These are phyloP conservation scores for Boletus huronensis DNA, from an alignment of 768 basidiomycete genomes.

Conservation along the genomic window DNA sequence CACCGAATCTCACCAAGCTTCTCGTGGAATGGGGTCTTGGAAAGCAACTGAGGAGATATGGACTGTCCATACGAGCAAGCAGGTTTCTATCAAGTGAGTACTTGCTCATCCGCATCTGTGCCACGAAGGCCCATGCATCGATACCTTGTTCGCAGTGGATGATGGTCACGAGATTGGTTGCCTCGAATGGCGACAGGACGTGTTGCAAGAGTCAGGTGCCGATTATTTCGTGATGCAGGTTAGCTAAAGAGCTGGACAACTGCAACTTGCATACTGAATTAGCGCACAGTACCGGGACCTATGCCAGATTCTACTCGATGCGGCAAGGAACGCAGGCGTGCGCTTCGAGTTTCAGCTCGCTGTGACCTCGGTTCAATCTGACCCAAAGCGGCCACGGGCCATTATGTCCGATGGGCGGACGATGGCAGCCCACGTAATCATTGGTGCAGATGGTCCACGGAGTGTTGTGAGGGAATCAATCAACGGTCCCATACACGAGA, in stretches of 20 bases:
- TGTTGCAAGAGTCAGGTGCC: constrained; percentile 49
- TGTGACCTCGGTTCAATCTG: constrained; percentile 34
- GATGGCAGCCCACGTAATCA: constrained; percentile 49
- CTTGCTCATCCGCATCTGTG: not conserved
- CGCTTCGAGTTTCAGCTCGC: constrained; percentile 44
- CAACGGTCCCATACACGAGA: constrained; percentile 30
- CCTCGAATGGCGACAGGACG: constrained; percentile 46
- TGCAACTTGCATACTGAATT: not conserved
- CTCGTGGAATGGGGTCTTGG: constrained; percentile 55
- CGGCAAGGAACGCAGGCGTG: constrained; percentile 48
- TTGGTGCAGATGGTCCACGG: constrained; percentile 60
- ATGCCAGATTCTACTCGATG: constrained; percentile 44
- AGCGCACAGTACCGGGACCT: constrained; percentile 50
- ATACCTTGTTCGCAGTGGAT: constrained; percentile 33
- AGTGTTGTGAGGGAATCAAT: constrained; percentile 41
- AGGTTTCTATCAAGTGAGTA: constrained; percentile 25
- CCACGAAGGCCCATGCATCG: no score
- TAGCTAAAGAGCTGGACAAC: constrained; percentile 4
- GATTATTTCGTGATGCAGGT: constrained; percentile 54
- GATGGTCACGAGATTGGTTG: constrained; percentile 44
- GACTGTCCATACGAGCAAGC: constrained; percentile 22
- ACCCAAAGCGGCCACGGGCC: constrained; percentile 29
- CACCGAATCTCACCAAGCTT: constrained; percentile 59
- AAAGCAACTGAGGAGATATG: constrained; percentile 39
- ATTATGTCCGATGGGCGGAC: constrained; percentile 42